Percentiles rank a stretch among this genome's conserved stretches.
Conservation (phyloP, 2,329 filamentous ascomycete species). For the Fusarium incarnatum region DNA sequence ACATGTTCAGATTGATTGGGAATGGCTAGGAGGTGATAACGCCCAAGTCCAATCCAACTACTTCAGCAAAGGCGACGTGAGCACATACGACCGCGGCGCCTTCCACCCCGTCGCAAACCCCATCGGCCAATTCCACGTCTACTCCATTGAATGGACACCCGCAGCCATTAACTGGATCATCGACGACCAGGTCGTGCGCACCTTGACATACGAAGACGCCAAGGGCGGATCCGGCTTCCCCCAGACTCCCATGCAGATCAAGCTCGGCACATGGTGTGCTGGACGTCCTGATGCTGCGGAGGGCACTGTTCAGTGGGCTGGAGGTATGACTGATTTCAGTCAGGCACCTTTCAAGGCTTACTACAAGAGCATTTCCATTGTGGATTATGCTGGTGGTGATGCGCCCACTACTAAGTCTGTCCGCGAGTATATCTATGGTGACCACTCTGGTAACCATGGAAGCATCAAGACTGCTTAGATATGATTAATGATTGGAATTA, state of each 20-base stretch:
- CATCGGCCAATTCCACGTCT: constrained; percentile 68
- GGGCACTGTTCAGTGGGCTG: constrained; percentile 79
- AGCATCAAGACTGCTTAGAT: constrained; percentile 52
- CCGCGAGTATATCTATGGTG: constrained; percentile 56
- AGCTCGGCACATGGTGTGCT: constrained; percentile 75
- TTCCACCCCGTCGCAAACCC: constrained; percentile 65
- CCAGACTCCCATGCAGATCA: constrained; percentile 78
- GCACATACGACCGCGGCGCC: constrained; percentile 71
- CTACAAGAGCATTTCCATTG: constrained; percentile 59
- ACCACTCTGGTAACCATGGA: constrained; percentile 55
- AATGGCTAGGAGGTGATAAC: constrained; percentile 78
- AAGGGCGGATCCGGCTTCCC: constrained; percentile 70
- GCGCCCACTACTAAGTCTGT: constrained; percentile 49
- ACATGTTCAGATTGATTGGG: constrained; percentile 76
- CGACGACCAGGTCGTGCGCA: constrained; percentile 70
- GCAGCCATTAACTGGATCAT: constrained; percentile 73
- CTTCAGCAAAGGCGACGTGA: constrained; percentile 77
- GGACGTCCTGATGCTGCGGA: constrained; percentile 67
- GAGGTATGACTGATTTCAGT: constrained; percentile 63
- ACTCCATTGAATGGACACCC: constrained; percentile 75
- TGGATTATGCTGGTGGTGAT: constrained; percentile 58
- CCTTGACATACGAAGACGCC: constrained; percentile 69
- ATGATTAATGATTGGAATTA: constrained; percentile 5
- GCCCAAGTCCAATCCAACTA: constrained; percentile 86
- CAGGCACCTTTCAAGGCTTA: constrained; percentile 58